Conservation (phyloP, 2,329 filamentous ascomycete species). For the Botrytis fabae region DNA sequence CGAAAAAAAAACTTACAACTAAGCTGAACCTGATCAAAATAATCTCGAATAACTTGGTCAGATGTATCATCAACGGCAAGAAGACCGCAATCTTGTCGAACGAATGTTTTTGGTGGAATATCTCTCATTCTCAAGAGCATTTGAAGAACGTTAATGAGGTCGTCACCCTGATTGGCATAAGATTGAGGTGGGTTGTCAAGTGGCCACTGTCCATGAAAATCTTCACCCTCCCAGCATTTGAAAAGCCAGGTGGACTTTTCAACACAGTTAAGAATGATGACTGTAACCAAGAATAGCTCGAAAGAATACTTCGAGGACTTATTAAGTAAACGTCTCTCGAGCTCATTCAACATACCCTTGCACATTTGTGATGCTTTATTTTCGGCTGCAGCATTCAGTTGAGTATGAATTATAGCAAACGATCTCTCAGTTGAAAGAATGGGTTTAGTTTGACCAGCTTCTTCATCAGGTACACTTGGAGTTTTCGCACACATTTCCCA, state of each 20-base stretch:
- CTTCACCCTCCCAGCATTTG: constrained; percentile 66
- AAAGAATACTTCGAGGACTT: constrained; percentile 53
- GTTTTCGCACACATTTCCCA: constrained; percentile 48
- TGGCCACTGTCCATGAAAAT: constrained; percentile 55
- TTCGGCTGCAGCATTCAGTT: constrained; percentile 64
- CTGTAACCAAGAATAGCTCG: constrained; percentile 60
- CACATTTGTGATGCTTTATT: constrained; percentile 62
- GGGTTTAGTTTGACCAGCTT: constrained; percentile 31
- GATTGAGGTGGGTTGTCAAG: constrained; percentile 56
- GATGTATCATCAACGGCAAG: constrained; percentile 35
- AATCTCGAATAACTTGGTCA: constrained; percentile 48
- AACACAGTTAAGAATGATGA: constrained; percentile 64
- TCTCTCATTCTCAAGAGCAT: constrained; percentile 63
- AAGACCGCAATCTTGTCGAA: constrained; percentile 48
- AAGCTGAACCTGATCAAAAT: constrained; percentile 57
- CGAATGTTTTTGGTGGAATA: constrained; percentile 55
- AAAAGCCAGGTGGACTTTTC: constrained; percentile 70
- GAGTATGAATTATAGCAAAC: constrained; percentile 62
- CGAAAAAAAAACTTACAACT: constrained; percentile 51
- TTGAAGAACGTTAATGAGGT: constrained; percentile 58
- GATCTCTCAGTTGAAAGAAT: constrained; percentile 27
- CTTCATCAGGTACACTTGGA: constrained; percentile 24
- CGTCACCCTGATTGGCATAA: constrained; percentile 60
- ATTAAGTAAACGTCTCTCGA: constrained; percentile 62
- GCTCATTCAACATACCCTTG: constrained; percentile 57